A percentile compares a stretch with the other conserved stretches of the same genome.
Conservation (phyloP, 441 rosid genomes). For the Hura crepitans region DNA sequence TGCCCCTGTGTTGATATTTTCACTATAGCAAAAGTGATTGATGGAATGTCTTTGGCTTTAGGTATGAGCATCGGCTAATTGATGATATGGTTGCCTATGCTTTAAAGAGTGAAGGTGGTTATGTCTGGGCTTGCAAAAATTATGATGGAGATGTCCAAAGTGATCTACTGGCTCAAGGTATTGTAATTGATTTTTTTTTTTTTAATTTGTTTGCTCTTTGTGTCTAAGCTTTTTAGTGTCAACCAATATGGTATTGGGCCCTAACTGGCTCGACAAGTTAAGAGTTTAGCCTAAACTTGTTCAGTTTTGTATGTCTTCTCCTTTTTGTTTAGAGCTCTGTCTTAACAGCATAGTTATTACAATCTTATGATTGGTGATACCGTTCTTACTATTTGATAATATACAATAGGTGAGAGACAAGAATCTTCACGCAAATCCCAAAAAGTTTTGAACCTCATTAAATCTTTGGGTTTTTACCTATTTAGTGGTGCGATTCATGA, state of each 20-base stretch:
- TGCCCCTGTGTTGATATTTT: slow-evolving; percentile 14
- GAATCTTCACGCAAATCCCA: too few relatives aligned
- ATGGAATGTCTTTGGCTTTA: slow-evolving; percentile 27
- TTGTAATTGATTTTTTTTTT: neutral
- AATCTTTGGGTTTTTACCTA: too few relatives aligned
- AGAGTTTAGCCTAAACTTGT: too few relatives aligned
- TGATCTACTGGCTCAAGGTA: slow-evolving; percentile 97
- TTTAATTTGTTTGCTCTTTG: neutral
- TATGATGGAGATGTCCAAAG: slow-evolving; percentile 98
- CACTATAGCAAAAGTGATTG: slow-evolving; percentile 8
- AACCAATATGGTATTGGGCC: neutral
- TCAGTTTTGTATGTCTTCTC: too few relatives aligned
- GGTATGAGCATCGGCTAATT: slow-evolving; percentile 95
- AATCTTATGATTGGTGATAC: too few relatives aligned
- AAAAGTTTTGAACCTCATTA: too few relatives aligned
- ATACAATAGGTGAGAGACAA: too few relatives aligned
- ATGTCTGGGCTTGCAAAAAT: slow-evolving; percentile 99
- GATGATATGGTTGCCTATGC: slow-evolving; percentile 99
- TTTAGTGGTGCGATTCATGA: too few relatives aligned
- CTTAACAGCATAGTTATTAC: too few relatives aligned
- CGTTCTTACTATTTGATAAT: too few relatives aligned
- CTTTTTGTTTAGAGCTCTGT: too few relatives aligned
- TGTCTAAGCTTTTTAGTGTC: neutral
- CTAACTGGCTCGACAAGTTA: too few relatives aligned
- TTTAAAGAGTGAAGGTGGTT: slow-evolving; percentile 94